Percentiles rank a stretch among this genome's conserved stretches.
Conservation (phyloP, 345 rosid species). For the Jatropha curcas region DNA sequence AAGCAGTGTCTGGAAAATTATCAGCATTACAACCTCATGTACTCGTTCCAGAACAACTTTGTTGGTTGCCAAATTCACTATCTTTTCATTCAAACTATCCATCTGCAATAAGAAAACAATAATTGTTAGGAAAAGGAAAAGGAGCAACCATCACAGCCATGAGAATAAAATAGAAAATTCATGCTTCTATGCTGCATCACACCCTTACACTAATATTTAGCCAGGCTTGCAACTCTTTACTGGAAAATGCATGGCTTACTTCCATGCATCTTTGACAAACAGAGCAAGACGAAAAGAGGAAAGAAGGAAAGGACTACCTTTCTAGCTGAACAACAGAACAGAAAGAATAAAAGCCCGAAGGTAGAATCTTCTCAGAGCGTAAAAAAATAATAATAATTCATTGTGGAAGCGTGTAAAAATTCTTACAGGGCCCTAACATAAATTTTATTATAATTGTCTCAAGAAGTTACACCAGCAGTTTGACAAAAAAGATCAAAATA, state of each 20-base stretch:
- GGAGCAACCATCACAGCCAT: neutral
- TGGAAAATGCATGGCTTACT: neutral
- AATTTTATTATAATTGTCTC: neutral
- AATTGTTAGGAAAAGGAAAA: neutral
- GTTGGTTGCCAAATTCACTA: constrained; percentile 38
- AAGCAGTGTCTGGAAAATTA: constrained; percentile 1
- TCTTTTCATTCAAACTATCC: constrained; percentile 75
- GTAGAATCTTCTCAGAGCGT: neutral
- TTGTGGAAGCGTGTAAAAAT: neutral
- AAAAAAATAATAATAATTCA: neutral
- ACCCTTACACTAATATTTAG: neutral
- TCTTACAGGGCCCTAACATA: neutral
- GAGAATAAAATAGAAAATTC: neutral
- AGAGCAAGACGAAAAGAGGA: too few relatives aligned
- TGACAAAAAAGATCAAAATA: neutral
- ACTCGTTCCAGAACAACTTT: constrained; percentile 33
- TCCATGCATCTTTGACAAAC: neutral
- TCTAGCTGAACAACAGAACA: neutral
- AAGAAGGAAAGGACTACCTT: neutral
- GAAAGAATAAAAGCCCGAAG: neutral
- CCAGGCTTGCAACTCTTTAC: neutral
- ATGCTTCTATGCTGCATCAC: neutral
- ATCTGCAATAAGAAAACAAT: constrained; percentile 53
- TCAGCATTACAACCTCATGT: constrained; percentile 26
- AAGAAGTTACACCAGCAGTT: constrained; percentile 9